phyloP scores from a whole-genome alignment of 2,329 filamentous ascomycete genomes.

The Neophaeococcomyces aloes region DNA sequence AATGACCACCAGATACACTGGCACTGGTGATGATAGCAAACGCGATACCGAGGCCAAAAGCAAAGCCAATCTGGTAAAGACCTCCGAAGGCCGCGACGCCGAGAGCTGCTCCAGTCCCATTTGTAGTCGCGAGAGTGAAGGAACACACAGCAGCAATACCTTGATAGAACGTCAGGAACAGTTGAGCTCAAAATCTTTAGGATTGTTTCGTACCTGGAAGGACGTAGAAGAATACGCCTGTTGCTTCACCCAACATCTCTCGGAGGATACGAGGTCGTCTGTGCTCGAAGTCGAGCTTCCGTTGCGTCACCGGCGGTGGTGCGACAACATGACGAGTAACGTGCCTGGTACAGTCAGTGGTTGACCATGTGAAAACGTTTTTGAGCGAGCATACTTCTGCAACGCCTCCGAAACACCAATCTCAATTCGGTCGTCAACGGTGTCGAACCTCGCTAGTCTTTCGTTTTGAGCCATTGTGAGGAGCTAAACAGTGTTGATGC shows the following conservation, averaged over 20 bases:
- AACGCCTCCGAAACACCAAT: slow-evolving; percentile 45
- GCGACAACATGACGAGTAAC: slow-evolving; percentile 41
- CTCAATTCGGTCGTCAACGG: slow-evolving; percentile 30
- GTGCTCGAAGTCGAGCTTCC: slow-evolving; percentile 46
- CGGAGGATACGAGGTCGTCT: slow-evolving; percentile 43
- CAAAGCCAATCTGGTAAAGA: slow-evolving; percentile 46
- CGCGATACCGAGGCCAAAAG: slow-evolving; percentile 47
- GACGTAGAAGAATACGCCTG: slow-evolving; percentile 49
- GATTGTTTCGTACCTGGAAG: slow-evolving; percentile 16
- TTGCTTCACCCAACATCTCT: slow-evolving; percentile 47
- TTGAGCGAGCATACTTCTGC: slow-evolving; percentile 22
- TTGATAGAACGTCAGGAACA: slow-evolving; percentile 26
- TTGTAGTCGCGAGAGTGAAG: slow-evolving; percentile 34
- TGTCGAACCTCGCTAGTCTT: slow-evolving; percentile 20
- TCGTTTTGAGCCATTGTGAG: slow-evolving; percentile 1
- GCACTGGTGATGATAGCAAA: slow-evolving; percentile 50
- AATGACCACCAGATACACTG: slow-evolving; percentile 45
- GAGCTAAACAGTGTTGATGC: too few species aligned
- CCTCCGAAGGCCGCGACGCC: slow-evolving; percentile 35
- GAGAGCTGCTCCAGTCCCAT: slow-evolving; percentile 30
- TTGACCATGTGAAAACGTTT: background rate
- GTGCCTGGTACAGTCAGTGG: slow-evolving; percentile 26
- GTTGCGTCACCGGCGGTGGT: slow-evolving; percentile 42
- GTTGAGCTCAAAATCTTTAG: background rate
- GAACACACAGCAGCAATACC: slow-evolving; percentile 45